Base-by-base conservation (phyloP, 2,329 filamentous ascomycete species). In the Epichloe gansuensis region DNA sequence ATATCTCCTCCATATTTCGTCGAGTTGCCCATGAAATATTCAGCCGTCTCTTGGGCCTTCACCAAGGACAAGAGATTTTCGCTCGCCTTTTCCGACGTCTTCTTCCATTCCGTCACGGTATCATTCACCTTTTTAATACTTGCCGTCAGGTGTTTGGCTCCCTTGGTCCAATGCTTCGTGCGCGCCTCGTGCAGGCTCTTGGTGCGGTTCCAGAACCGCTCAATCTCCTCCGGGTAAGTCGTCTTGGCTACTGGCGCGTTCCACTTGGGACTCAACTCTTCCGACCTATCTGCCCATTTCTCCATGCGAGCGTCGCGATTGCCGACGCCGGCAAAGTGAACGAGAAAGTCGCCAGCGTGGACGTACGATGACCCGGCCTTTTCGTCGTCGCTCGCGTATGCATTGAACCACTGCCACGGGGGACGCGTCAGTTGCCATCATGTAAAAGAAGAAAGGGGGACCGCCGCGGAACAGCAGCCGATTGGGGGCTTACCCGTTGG, bases 331-430 rank as follows among this genome's bases (percentile, higher is more conserved):
- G 58, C 56, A n/a, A 59, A 59, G 37, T 59, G 57, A 12, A 59
- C 50, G 28, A 59, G 35, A 15, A 58, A 54, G 48, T 58, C 58
- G n/a, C 58, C 58, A 3, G 52, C 48, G 38, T 43, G 37, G 34
- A 55, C 43, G 4, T 15, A 48, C 13, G 46, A 23, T 15, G 39
- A 5, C n/a, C 21, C 39, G 7, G 43, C 9, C 2, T 46, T 41
- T 28, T 15, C n/a, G 2, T 46, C 51, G 5, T 47, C 43, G 7
- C 9, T 46, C 11, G n/a, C 21, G 37, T 59, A 60, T 2, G 58
- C 51, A 23, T 60, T 60, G 46, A 60, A 59, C 57, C 58, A 60
- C 51, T 55, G 11, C 8, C 17, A 44, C 13, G 17, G 1, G 42
- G 23, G 42, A 21, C 5, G 9, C 28, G 28, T 31, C 28, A 31